Percentiles rank a stretch among this genome's conserved stretches.
phyloP scores from a whole-genome alignment of 768 basidiomycete genomes.

The Lactarius pseudohatsudake region DNA sequence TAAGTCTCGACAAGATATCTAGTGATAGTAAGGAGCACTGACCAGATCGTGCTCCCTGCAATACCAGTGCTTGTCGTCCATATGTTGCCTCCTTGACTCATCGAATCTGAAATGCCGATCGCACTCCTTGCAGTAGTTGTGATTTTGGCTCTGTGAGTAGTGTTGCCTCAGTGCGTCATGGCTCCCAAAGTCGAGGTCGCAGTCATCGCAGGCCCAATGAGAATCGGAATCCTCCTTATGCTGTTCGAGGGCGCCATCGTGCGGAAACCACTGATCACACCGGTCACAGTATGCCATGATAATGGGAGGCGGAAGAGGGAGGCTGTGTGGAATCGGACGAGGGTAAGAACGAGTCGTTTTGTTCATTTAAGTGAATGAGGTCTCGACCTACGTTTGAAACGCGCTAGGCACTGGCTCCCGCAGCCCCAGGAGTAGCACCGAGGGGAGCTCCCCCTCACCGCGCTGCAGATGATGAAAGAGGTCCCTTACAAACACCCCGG shows the following conservation, averaged over 20 bases:
- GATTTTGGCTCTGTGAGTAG: background rate
- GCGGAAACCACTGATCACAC: constrained; percentile 25
- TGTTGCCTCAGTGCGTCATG: background rate
- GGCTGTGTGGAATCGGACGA: background rate
- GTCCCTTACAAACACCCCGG: background rate
- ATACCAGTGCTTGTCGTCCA: constrained; percentile 3
- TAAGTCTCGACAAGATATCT: background rate
- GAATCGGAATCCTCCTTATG: constrained; percentile 32
- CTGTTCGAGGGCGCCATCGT: constrained; percentile 31
- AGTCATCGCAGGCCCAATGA: constrained; percentile 50
- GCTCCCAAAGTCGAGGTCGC: constrained; percentile 45
- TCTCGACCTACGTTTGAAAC: background rate
- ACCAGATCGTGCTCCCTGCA: constrained; percentile 1
- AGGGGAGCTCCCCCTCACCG: background rate
- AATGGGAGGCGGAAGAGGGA: background rate
- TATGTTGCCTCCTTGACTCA: background rate
- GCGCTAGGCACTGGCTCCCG: background rate
- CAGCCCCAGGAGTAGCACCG: background rate
- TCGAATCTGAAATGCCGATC: background rate
- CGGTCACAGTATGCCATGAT: constrained; percentile 17
- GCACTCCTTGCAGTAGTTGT: constrained; percentile 13
- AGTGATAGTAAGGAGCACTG: constrained; percentile 12
- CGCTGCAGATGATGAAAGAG: constrained; percentile 2
- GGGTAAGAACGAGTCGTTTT: background rate
- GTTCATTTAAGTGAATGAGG: background rate